Conservation (phyloP, 2,329 filamentous ascomycete genomes). For the Geosmithia flava region DNA sequence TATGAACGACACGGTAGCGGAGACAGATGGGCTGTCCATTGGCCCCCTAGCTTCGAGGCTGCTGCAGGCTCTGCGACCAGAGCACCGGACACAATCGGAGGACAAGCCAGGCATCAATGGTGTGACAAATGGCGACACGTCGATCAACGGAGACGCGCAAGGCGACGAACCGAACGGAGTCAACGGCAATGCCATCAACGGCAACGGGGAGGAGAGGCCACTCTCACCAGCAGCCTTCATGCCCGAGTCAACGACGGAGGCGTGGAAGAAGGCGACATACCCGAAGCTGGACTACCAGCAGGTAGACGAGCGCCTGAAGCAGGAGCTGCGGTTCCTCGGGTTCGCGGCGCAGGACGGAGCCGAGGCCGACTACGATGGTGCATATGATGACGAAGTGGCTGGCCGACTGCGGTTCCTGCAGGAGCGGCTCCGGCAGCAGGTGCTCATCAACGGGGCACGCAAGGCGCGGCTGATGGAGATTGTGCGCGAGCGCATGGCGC, state of each 20-base stretch:
- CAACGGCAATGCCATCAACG: constrained; percentile 9
- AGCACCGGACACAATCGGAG: constrained; percentile 47
- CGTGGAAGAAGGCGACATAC: constrained; percentile 67
- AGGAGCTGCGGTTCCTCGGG: constrained; percentile 83
- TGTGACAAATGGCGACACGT: constrained; percentile 38
- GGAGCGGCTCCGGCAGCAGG: constrained; percentile 66
- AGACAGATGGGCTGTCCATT: constrained; percentile 80
- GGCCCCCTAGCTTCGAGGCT: constrained; percentile 77
- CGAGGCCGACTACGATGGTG: constrained; percentile 70
- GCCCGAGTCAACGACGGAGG: constrained; percentile 60
- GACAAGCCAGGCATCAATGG: constrained; percentile 43
- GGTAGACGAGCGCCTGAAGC: constrained; percentile 82
- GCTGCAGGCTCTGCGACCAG: constrained; percentile 69
- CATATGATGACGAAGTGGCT: constrained; percentile 89
- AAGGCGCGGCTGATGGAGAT: constrained; percentile 80
- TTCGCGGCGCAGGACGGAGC: constrained; percentile 58
- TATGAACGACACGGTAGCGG: constrained; percentile 74
- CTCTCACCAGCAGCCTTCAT: constrained; percentile 65
- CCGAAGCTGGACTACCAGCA: constrained; percentile 72
- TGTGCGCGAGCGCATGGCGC: constrained; percentile 83
- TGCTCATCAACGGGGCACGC: constrained; percentile 78
- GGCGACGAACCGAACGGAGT: constrained; percentile 19
- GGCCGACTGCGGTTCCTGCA: constrained; percentile 81
- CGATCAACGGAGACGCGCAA: constrained; percentile 35
- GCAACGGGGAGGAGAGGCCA: constrained; percentile 21